Percentiles rank a stretch among this genome's conserved stretches.
Evolutionary conservation across 352 stramenopile genomes (phyloP).

Genomic region (Pythium pyrilobum): DNA sequence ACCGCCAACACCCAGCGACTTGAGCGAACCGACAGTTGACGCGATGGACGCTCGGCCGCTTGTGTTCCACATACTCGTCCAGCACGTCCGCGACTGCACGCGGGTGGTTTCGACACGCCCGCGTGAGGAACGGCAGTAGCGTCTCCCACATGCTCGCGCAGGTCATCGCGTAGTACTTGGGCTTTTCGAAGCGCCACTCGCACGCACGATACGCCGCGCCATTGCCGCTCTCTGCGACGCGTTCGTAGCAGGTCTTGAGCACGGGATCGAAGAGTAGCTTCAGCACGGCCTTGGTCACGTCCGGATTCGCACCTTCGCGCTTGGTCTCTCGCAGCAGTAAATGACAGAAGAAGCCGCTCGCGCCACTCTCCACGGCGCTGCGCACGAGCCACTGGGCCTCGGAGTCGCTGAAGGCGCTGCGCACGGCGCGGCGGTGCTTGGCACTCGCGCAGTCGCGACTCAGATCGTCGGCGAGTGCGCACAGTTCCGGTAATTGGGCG

Average conservation of each 20-base stretch:
- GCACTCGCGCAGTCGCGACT: background rate
- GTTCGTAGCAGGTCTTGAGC: conserved; percentile 27
- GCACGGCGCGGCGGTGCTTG: conserved; percentile 7
- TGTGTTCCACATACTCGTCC: background rate
- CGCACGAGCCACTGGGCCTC: conserved; percentile 53
- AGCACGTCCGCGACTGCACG: conserved; percentile 23
- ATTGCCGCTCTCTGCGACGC: conserved; percentile 2
- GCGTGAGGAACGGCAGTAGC: conserved; percentile 45
- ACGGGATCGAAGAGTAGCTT: conserved; percentile 47
- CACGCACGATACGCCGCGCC: conserved; percentile 25
- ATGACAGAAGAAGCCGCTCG: conserved; percentile 42
- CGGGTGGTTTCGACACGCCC: conserved; percentile 32
- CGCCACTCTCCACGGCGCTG: conserved; percentile 47
- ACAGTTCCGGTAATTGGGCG: conserved; percentile 38
- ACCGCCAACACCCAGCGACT: conserved; percentile 46
- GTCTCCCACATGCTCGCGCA: conserved; percentile 54
- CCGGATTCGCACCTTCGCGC: background rate
- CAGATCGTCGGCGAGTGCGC: conserved; percentile 30
- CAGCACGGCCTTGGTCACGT: conserved; percentile 19
- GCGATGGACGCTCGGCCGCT: background rate
- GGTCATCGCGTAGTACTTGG: conserved; percentile 53
- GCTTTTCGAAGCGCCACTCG: conserved; percentile 45
- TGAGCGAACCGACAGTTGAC: conserved; percentile 59
- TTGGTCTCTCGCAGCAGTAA: conserved; percentile 33
- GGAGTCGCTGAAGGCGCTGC: conserved; percentile 30